phyloP scores from a whole-genome alignment of 2,329 filamentous ascomycete species.

The Botrytis galanthina region DNA sequence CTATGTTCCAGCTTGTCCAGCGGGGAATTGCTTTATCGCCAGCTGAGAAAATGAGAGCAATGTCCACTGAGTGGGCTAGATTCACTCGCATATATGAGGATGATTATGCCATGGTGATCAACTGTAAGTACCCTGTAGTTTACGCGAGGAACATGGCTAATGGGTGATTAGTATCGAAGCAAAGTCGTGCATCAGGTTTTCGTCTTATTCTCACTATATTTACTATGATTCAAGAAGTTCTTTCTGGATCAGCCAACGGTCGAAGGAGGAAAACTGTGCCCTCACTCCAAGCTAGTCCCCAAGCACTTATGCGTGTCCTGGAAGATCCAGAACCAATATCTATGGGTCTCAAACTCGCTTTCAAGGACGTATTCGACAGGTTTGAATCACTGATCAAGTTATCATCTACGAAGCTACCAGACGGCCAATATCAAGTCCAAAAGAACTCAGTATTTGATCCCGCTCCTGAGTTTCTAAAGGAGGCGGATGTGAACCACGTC shows the following conservation, averaged over 20 bases:
- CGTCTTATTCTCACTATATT: slow-evolving; percentile 40
- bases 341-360: slow-evolving; percentile 33
- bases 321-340: slow-evolving; percentile 35
- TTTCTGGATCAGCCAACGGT: slow-evolving; percentile 21
- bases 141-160: not conserved
- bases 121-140: slow-evolving; percentile 32
- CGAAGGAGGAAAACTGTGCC: slow-evolving; percentile 26
- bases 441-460: slow-evolving; percentile 35
- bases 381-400: slow-evolving; percentile 37
- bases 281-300: slow-evolving; percentile 36
- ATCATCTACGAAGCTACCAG: slow-evolving; percentile 32
- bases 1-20: slow-evolving; percentile 49
- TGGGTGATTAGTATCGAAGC: slow-evolving; percentile 35
- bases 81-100: slow-evolving; percentile 44
- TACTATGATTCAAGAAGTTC: slow-evolving; percentile 39
- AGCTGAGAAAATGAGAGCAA: slow-evolving; percentile 48
- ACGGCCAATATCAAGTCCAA: slow-evolving; percentile 31
- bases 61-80: slow-evolving; percentile 46
- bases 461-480: slow-evolving; percentile 33
- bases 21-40: slow-evolving; percentile 45
- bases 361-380: slow-evolving; percentile 37
- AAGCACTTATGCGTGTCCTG: slow-evolving; percentile 37
- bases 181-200: slow-evolving; percentile 39
- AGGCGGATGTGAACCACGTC: slow-evolving; percentile 33
- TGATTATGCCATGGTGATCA: slow-evolving; percentile 43